A percentile compares a stretch with the other conserved stretches of the same genome.
These are phyloP conservation scores for Cladobotryum mycophilum DNA, from an alignment of 2,329 filamentous ascomycete genomes.

Conservation along the genomic window DNA sequence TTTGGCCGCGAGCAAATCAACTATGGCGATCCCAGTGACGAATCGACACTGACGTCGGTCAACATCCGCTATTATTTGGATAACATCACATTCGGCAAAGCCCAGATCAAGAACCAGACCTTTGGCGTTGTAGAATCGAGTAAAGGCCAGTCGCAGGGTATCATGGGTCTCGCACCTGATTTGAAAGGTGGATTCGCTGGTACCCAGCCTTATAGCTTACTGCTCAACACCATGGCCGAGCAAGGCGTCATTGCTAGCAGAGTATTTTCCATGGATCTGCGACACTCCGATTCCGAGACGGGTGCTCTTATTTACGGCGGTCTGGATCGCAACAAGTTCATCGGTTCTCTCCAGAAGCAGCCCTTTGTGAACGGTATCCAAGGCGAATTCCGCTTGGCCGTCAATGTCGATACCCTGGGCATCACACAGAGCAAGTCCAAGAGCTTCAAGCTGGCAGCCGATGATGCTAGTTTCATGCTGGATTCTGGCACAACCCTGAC, in stretches of 20 bases:
- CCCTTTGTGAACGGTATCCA: conserved; percentile 34
- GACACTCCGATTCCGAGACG: conserved; percentile 34
- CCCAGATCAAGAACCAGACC: conserved; percentile 38
- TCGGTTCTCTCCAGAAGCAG: conserved; percentile 37
- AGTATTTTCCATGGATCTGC: conserved; percentile 46
- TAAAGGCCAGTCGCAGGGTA: conserved; percentile 44
- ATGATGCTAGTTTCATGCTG: conserved; percentile 39
- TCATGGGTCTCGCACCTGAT: conserved; percentile 44
- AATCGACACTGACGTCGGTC: conserved; percentile 29
- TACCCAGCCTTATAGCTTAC: conserved; percentile 42
- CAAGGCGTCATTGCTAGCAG: conserved; percentile 44
- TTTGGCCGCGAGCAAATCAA: conserved; percentile 32
- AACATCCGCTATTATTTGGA: conserved; percentile 42
- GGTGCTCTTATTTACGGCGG: conserved; percentile 50
- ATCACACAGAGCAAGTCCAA: conserved; percentile 18
- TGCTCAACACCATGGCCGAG: conserved; percentile 43
- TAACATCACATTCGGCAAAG: conserved; percentile 38
- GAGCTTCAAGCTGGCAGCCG: conserved; percentile 20
- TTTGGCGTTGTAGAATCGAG: conserved; percentile 43
- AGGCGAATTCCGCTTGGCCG: conserved; percentile 33
- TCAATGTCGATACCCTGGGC: conserved; percentile 26
- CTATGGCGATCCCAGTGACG: conserved; percentile 34
- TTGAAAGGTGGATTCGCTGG: conserved; percentile 32
- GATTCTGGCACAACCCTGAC: conserved; percentile 49
- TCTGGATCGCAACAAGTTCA: conserved; percentile 45